Evolutionary conservation across 768 basidiomycete genomes (phyloP), one percentile per base, ranked within the genome.

Genomic region (Dioszegia aurantiaca): DNA sequence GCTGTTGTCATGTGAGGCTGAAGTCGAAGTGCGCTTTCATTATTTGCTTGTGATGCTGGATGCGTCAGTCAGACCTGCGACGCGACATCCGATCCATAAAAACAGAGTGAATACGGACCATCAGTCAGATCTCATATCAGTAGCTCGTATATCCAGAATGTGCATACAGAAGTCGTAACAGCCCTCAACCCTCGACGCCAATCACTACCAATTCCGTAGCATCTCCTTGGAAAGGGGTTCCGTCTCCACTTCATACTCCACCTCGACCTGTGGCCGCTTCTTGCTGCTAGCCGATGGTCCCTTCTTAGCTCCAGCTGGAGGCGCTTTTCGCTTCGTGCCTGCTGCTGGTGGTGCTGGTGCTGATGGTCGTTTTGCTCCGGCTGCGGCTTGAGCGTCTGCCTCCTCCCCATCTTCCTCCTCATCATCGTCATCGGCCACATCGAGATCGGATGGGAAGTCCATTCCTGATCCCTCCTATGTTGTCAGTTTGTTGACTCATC

Each of bases 211-310:
- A 58, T 76, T 74, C 63, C 69, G 64, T 36, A 79, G 60, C 70
- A 75, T 76, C 63, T 79, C 78, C 59, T 77, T 75, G n/a, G 72
- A 72, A 47, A 77, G 64, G 26, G 78, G 78, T 59, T 77, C 90
- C 77, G 87, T 81, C 79, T 95, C 93, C 74, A 89, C 85, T 77
- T 98, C 93, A 84, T 95, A 95, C 77, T 97, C 94, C 69, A 98
- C 87, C 75, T 97, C 90, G 70, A 98, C 87, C 63, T 86, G 81
- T 14, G 90, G 87, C 55, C 69, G 24, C 60, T 49, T 57, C 31
- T 59, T 47, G 42, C 52, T 37, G 14, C 33, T 14, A 27, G 55
- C 47, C 17, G 54, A 21, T 3, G 41, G 36, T 26, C 47, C 39
- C 45, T 63, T 63, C 45, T 63, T 66, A 23, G 56, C 31, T 39